Conservation (phyloP, 148 eudicot genomes). For the Fagopyrum tataricum region DNA sequence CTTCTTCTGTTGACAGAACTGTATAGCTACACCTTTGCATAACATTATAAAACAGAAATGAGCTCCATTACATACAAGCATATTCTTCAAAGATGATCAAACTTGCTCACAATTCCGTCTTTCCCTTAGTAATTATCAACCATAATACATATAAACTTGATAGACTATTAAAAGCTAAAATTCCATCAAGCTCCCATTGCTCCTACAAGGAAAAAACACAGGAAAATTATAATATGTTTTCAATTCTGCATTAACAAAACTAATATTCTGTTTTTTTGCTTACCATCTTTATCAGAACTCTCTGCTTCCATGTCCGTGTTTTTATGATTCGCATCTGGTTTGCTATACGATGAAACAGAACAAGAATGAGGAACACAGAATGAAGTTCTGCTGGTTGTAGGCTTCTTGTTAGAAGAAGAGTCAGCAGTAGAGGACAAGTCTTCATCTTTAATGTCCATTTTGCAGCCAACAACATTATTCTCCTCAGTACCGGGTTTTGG, state of each 20-base stretch:
- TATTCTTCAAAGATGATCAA: neutral
- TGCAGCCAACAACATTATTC: slow-evolving; percentile 19
- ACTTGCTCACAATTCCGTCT: neutral
- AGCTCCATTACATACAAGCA: neutral
- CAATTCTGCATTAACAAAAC: neutral
- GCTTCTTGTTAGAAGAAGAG: slow-evolving; percentile 66
- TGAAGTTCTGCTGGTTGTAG: slow-evolving; percentile 34
- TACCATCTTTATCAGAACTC: slow-evolving; percentile 30
- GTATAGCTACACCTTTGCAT: no score
- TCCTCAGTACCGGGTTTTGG: slow-evolving; percentile 24
- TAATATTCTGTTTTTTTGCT: neutral
- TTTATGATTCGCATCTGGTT: slow-evolving; percentile 21
- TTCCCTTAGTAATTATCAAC: neutral
- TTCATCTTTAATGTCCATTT: slow-evolving; percentile 34
- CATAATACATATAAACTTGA: neutral
- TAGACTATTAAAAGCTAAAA: no score
- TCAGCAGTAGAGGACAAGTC: slow-evolving; percentile 80
- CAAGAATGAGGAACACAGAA: slow-evolving; percentile 57
- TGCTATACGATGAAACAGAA: slow-evolving; percentile 25
- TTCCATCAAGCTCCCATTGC: slow-evolving; percentile 10
- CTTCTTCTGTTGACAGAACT: no score
- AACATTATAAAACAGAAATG: neutral
- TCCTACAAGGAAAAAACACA: neutral
- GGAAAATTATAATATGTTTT: neutral
- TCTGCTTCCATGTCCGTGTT: slow-evolving; percentile 29